A percentile compares a stretch with the other conserved stretches of the same genome.
These are phyloP conservation scores for Rhazya stricta DNA, from an alignment of 257 asterid genomes.

Conservation along the genomic window DNA sequence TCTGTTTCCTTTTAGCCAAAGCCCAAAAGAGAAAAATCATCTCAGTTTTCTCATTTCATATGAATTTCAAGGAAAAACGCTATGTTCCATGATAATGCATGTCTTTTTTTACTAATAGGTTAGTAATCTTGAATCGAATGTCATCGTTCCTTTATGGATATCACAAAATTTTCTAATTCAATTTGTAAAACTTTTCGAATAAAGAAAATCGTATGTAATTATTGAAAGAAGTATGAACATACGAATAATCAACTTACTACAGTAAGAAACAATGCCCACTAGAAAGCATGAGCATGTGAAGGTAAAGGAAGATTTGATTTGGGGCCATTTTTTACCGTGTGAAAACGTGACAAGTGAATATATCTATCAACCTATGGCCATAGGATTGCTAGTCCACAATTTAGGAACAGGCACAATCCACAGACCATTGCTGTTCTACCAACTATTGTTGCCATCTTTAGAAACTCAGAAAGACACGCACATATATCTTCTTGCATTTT, in stretches of 20 bases:
- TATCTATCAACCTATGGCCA: neutral
- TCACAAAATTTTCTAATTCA: too few species aligned
- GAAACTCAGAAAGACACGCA: neutral
- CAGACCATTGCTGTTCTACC: neutral
- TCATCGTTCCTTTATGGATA: too few species aligned
- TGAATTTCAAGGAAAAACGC: too few species aligned
- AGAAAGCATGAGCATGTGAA: neutral
- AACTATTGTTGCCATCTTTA: slow-evolving; percentile 1
- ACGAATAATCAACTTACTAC: neutral
- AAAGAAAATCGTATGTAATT: neutral
- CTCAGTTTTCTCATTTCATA: too few species aligned
- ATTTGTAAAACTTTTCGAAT: too few species aligned
- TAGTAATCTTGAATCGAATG: too few species aligned
- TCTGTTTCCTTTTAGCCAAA: neutral
- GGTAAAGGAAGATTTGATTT: neutral
- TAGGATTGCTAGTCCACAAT: neutral
- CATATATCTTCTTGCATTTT: neutral
- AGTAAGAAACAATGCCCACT: neutral
- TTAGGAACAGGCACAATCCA: neutral
- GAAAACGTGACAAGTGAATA: neutral
- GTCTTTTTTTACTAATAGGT: too few species aligned
- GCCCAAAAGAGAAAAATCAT: neutral
- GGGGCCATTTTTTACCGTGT: neutral
- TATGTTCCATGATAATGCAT: too few species aligned
- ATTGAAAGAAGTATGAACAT: neutral